Conservation (phyloP, 768 basidiomycete species). For the Panus rudis region DNA sequence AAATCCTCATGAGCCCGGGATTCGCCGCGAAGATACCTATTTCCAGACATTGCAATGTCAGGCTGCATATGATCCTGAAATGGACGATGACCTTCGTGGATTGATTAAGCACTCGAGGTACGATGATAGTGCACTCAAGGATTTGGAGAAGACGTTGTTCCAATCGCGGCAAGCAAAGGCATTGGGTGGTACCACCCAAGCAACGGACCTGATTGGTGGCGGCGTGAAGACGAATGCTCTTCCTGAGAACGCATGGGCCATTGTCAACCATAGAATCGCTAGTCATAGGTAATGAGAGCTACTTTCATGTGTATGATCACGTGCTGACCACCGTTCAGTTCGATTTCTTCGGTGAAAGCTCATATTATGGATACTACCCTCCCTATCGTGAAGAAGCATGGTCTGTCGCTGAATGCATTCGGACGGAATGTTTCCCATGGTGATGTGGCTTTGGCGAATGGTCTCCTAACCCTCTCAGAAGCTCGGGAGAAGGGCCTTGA, state of each 20-base stretch:
- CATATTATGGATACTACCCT: conserved; percentile 30
- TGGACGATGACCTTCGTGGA: conserved; percentile 41
- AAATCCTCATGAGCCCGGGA: conserved; percentile 46
- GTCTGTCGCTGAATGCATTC: conserved; percentile 55
- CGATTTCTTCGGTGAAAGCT: conserved; percentile 14
- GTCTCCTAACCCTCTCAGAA: conserved; percentile 38
- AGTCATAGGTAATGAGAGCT: conserved; percentile 12
- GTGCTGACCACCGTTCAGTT: conserved; percentile 11
- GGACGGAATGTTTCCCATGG: conserved; percentile 37
- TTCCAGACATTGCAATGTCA: conserved; percentile 60
- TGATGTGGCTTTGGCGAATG: conserved; percentile 8
- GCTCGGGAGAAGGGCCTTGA: conserved; percentile 43
- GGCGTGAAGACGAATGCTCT: conserved; percentile 53
- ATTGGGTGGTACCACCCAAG: conserved; percentile 66
- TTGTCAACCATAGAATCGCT: conserved; percentile 69
- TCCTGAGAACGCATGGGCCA: conserved; percentile 62
- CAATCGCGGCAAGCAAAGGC: conserved; percentile 31
- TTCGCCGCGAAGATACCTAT: conserved; percentile 50
- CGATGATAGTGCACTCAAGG: conserved; percentile 44
- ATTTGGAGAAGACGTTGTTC: conserved; percentile 42
- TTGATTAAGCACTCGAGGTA: conserved; percentile 39
- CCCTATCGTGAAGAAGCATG: conserved; percentile 42
- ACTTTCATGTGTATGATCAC: background rate
- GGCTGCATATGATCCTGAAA: conserved; percentile 50
- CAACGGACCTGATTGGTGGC: conserved; percentile 52